phyloP scores from a whole-genome alignment of 495 filamentous ascomycete genomes.

The Geoglossum glabrum region DNA sequence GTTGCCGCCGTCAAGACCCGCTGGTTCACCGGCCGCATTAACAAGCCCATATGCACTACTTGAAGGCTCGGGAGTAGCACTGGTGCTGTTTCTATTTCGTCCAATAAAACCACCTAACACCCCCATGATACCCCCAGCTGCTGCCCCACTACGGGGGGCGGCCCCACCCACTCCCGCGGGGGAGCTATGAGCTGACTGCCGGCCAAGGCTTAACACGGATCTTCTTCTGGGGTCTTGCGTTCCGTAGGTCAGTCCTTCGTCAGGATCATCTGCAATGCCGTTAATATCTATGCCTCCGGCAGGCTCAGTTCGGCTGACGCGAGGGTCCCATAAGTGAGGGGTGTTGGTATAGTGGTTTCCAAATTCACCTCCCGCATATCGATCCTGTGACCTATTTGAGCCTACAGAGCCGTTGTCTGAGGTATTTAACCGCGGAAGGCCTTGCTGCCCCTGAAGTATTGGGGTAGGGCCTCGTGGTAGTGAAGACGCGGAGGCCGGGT shows the following conservation, averaged over 20 bases:
- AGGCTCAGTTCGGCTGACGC: slow-evolving; percentile 19
- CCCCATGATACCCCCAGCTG: slow-evolving; percentile 25
- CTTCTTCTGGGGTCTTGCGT: slow-evolving; percentile 21
- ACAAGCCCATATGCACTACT: slow-evolving; percentile 33
- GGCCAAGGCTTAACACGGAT: slow-evolving; percentile 32
- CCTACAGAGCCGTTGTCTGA: neutral
- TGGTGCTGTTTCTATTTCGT: slow-evolving; percentile 18
- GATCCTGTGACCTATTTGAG: slow-evolving; percentile 1
- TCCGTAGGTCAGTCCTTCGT: slow-evolving; percentile 40
- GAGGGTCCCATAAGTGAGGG: slow-evolving; percentile 36
- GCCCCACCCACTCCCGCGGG: slow-evolving; percentile 20
- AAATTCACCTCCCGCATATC: neutral
- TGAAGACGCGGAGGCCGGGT: neutral
- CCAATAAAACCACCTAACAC: slow-evolving; percentile 19
- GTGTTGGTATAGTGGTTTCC: slow-evolving; percentile 18
- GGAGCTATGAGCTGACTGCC: slow-evolving; percentile 11
- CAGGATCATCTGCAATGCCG: slow-evolving; percentile 67
- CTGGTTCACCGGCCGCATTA: slow-evolving; percentile 14
- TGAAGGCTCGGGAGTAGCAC: slow-evolving; percentile 2
- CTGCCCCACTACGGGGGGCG: slow-evolving; percentile 32
- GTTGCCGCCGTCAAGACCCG: neutral
- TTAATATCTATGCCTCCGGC: slow-evolving; percentile 46
- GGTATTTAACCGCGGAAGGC: neutral
- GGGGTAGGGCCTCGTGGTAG: neutral
- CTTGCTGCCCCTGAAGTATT: neutral